A percentile compares a stretch with the other conserved stretches of the same genome.
phyloP scores from a whole-genome alignment of 129 eudicot species.

The Helianthus annuus region DNA sequence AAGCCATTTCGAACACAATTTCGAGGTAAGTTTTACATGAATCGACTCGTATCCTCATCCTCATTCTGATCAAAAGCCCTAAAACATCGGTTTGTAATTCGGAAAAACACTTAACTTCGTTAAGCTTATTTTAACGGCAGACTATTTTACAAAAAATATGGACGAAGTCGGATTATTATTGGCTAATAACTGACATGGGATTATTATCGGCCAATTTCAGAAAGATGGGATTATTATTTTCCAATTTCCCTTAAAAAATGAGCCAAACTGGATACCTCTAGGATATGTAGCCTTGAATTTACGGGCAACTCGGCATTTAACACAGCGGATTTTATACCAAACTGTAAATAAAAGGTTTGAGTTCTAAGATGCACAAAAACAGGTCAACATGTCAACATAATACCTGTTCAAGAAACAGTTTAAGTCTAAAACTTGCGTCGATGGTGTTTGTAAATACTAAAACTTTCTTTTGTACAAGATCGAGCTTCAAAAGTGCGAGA shows the following conservation, averaged over 20 bases:
- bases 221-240: no score
- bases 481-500: conserved; percentile 82
- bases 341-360: conserved; percentile 46
- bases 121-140: no score
- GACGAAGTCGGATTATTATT: no score
- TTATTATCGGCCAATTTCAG: no score
- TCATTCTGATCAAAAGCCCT: no score
- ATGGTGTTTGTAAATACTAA: conserved; percentile 88
- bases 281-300: conserved; percentile 93
- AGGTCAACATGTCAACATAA: background rate
- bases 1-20: no score
- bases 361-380: background rate
- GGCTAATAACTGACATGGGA: no score
- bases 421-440: conserved; percentile 72
- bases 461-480: conserved; percentile 88
- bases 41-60: no score
- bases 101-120: no score
- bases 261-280: conserved; percentile 60
- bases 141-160: no score
- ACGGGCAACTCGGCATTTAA: conserved; percentile 93
- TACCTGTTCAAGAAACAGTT: conserved; percentile 97
- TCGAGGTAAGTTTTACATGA: no score
- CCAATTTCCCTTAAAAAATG: background rate
- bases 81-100: no score
- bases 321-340: conserved; percentile 91